Evolutionary conservation across 2,329 filamentous ascomycete species (phyloP), one percentile per base, ranked within the genome.

Genomic region (Dichotomopilus funicola): DNA sequence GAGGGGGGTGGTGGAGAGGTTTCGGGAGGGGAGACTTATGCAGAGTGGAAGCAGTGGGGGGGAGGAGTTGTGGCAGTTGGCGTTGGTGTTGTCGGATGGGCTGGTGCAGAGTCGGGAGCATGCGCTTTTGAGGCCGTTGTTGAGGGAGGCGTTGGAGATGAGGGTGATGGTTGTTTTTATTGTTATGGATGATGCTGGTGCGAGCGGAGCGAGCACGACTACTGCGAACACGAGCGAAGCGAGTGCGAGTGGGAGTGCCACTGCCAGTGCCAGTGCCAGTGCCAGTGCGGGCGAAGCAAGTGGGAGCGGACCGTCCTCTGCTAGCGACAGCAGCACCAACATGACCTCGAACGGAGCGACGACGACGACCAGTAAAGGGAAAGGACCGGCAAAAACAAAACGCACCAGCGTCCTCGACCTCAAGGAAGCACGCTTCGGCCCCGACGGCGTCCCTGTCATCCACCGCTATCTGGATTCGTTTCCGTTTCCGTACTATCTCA

Each of bases 91-190:
- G 52, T 95, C 89, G 0, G 94, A 99, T 66, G 94, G 95, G 7
- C 83, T 97, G 31, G 96, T 91, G 62, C 90, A 95, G 51, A 84
- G 81, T 40, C 75, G 78, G 1, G 87, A 91, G 48, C 92, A 97
- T 69, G 89, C 91, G 13, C 79, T 82, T 5, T 91, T 99, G 63
- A 81, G 88, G 12, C 78, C 89, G 5, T 78, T 97, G 27, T 83
- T 99, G 9, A 80, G 94, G 8, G 87, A 92, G 71, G 92, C 94
- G 1, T 85, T 91, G 66, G 91, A 96, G 70, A 89, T 96, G 72
- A 80, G 91, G 12, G 95, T 99, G 68, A 96, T 99, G 89, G 85
- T 97, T 60, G 92, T 99, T 5, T 99, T 99, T 70, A 89, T 99
- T 64, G 88, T 99, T 65, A 90, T 99, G 67, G 94, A 99, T 74